phyloP scores from a whole-genome alignment of 371 early-diverging fungal species.

The Parasitella parasitica region DNA sequence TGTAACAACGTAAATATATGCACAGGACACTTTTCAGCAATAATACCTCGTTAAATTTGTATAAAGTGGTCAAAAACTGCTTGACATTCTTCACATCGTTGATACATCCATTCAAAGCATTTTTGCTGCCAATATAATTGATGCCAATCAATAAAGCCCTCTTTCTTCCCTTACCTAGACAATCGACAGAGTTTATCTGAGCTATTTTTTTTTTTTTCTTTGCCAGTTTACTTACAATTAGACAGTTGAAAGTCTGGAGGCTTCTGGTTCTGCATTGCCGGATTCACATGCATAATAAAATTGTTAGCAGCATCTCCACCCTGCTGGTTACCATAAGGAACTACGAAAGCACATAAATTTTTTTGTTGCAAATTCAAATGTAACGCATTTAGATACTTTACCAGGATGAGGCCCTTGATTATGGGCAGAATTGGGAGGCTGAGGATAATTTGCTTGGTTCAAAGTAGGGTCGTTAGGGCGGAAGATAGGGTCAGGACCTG shows the following conservation, averaged over 20 bases:
- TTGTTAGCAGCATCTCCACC: not conserved
- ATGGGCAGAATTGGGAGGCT: conserved; percentile 23
- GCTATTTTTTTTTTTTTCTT: too few relatives aligned
- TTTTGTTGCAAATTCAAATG: too few relatives aligned
- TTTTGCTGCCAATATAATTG: conserved; percentile 78
- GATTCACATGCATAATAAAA: conserved; percentile 37
- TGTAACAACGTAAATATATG: not conserved
- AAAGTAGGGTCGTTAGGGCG: conserved; percentile 16
- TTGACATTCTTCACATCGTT: conserved; percentile 91
- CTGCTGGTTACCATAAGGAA: conserved; percentile 22
- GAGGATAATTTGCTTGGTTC: conserved; percentile 28
- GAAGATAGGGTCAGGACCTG: conserved; percentile 23
- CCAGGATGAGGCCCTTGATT: conserved; percentile 18
- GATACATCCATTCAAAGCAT: conserved; percentile 79
- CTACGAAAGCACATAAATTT: not conserved
- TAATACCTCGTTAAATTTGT: conserved; percentile 58
- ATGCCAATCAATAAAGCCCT: conserved; percentile 89
- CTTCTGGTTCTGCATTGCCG: conserved; percentile 20
- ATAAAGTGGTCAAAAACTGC: conserved; percentile 64
- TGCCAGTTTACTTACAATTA: conserved; percentile 56
- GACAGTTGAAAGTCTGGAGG: conserved; percentile 61
- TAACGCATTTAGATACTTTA: not conserved
- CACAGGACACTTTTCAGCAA: not conserved
- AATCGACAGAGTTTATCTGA: too few relatives aligned
- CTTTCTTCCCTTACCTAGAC: conserved; percentile 58